Conservation (phyloP, 2,329 filamentous ascomycete genomes). For the Aspergillus intermedius region DNA sequence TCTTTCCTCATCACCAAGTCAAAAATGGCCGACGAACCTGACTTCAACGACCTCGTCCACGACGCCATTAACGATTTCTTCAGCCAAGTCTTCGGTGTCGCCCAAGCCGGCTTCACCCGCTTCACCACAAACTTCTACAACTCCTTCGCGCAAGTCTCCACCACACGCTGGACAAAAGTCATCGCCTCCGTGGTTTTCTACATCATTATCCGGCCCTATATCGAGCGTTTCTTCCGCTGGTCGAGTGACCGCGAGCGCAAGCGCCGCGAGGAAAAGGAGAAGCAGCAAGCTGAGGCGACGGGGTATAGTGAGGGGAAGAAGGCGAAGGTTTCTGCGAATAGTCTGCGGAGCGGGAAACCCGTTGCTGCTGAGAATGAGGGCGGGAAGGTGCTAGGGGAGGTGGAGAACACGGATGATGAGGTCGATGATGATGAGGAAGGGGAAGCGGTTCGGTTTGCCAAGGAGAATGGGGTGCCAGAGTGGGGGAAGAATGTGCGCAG, state of each 20-base stretch:
- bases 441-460: conserved; percentile 36
- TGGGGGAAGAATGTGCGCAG: conserved; percentile 67
- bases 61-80: conserved; percentile 27
- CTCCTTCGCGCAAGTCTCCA: conserved; percentile 39
- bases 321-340: conserved; percentile 58
- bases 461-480: conserved; percentile 37
- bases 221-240: conserved; percentile 61
- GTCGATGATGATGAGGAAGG: conserved; percentile 40
- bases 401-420: conserved; percentile 39
- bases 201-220: conserved; percentile 64
- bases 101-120: conserved; percentile 20
- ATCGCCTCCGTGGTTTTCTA: conserved; percentile 67
- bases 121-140: conserved; percentile 35
- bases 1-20: neutral
- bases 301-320: conserved; percentile 25
- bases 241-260: conserved; percentile 36
- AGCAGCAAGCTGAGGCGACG: conserved; percentile 43
- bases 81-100: conserved; percentile 19
- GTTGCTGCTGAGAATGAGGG: conserved; percentile 47
- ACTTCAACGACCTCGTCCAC: conserved; percentile 17
- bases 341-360: conserved; percentile 48
- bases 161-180: conserved; percentile 56
- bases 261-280: conserved; percentile 50
- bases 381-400: conserved; percentile 38
- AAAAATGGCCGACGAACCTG: conserved; percentile 18